Evolutionary conservation across 208 protist genomes (phyloP).

Genomic region (Jaenimonas drosophilae): DNA sequence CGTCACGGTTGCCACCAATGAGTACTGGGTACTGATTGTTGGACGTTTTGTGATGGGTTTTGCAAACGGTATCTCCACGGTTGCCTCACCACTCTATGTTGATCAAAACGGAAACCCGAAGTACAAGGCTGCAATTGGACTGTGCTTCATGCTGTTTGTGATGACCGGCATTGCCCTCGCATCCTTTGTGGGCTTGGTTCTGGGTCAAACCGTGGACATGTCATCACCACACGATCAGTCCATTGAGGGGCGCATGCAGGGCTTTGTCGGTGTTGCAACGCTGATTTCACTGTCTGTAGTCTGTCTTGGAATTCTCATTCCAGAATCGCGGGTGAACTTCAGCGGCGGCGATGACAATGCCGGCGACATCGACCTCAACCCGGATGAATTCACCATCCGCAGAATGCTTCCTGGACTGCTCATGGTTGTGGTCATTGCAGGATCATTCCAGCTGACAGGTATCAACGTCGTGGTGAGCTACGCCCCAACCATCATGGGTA

Average conservation of each 20-base stretch:
- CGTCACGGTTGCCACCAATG: conserved; percentile 11
- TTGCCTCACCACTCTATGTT: conserved; percentile 19
- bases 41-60: conserved; percentile 21
- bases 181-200: conserved; percentile 11
- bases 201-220: conserved; percentile 14
- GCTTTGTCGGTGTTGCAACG: conserved; percentile 6
- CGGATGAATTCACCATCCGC: neutral
- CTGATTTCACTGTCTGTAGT: conserved; percentile 6
- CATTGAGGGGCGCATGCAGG: conserved; percentile 19
- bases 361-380: neutral
- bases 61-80: conserved; percentile 13
- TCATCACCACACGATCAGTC: conserved; percentile 3
- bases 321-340: conserved; percentile 1
- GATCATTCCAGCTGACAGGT: conserved; percentile 29
- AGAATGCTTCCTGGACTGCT: conserved; percentile 5
- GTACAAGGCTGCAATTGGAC: conserved; percentile 11
- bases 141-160: conserved; percentile 20
- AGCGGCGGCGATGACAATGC: neutral
- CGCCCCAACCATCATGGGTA: conserved; percentile 20
- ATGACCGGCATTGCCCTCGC: conserved; percentile 20
- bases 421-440: conserved; percentile 13
- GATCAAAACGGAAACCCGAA: conserved; percentile 8
- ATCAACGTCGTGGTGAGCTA: conserved; percentile 42
- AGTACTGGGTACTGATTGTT: conserved; percentile 18
- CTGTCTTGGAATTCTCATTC: conserved; percentile 1